Conservation (phyloP, 2,329 filamentous ascomycete genomes). For the Tolypocladium guangdongense region DNA sequence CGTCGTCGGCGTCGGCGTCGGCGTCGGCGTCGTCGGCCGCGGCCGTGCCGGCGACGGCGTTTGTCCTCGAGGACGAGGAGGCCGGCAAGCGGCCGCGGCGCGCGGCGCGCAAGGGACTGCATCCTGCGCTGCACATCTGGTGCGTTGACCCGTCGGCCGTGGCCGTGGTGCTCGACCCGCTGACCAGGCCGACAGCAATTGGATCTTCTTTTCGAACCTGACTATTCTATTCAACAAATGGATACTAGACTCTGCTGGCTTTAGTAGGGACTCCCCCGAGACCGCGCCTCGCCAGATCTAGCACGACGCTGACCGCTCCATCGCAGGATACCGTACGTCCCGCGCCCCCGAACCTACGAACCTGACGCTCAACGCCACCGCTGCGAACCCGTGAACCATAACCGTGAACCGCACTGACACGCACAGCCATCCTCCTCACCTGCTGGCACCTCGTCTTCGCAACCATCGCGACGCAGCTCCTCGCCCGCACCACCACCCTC, state of each 20-base stretch:
- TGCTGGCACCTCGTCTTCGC: slow-evolving; percentile 61
- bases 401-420: neutral
- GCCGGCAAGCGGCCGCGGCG: neutral
- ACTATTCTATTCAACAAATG: slow-evolving; percentile 93
- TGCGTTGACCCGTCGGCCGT: slow-evolving; percentile 7
- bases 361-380: neutral
- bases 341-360: neutral
- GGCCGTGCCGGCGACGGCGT: neutral
- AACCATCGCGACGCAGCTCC: slow-evolving; percentile 52
- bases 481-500: slow-evolving; percentile 51
- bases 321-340: slow-evolving; percentile 12
- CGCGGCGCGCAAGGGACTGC: slow-evolving; percentile 10
- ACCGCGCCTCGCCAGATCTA: neutral
- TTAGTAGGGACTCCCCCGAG: slow-evolving; percentile 45
- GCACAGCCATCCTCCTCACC: slow-evolving; percentile 44
- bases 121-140: slow-evolving; percentile 23
- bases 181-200: slow-evolving; percentile 34
- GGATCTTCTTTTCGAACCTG: slow-evolving; percentile 76
- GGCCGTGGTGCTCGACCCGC: neutral
- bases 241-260: slow-evolving; percentile 64
- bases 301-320: neutral
- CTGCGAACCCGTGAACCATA: neutral
- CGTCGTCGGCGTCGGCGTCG: neutral
- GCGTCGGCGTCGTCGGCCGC: neutral
- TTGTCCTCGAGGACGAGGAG: slow-evolving; percentile 16